Percentiles rank a stretch among this genome's conserved stretches.
Conservation (phyloP, 441 rosid species). For the Eruca vesicaria region DNA sequence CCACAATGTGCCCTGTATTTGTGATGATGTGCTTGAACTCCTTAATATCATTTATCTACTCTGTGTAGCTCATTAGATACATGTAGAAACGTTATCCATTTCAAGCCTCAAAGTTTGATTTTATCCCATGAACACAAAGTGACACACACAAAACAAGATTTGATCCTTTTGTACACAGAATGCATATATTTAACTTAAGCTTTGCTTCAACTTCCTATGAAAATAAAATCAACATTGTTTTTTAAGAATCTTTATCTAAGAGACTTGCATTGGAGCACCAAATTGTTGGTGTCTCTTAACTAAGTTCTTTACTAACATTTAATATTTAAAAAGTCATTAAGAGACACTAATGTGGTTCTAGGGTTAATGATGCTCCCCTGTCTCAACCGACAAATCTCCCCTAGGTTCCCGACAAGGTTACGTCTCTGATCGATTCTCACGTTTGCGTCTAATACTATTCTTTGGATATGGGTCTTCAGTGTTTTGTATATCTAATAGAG, state of each 20-base stretch:
- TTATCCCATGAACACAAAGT: no score
- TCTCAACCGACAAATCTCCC: no score
- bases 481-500: not conserved
- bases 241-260: no score
- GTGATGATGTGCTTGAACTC: conserved; percentile 9
- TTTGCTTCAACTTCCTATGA: conserved; percentile 10
- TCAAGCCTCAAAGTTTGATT: conserved; percentile 24
- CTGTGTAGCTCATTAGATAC: no score
- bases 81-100: not conserved
- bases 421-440: conserved; percentile 7
- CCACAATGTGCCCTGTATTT: not conserved
- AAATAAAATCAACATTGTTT: not conserved
- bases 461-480: not conserved
- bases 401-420: no score
- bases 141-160: no score
- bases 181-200: conserved; percentile 27
- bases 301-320: no score
- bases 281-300: no score
- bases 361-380: no score
- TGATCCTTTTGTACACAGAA: conserved; percentile 17
- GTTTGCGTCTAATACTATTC: not conserved
- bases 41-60: not conserved
- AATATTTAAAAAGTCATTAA: no score
- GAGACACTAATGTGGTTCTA: no score
- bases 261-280: no score